Percentiles rank a stretch among this genome's conserved stretches.
phyloP scores from a whole-genome alignment of 2,329 filamentous ascomycete genomes.

The Colletotrichum zoysiae region DNA sequence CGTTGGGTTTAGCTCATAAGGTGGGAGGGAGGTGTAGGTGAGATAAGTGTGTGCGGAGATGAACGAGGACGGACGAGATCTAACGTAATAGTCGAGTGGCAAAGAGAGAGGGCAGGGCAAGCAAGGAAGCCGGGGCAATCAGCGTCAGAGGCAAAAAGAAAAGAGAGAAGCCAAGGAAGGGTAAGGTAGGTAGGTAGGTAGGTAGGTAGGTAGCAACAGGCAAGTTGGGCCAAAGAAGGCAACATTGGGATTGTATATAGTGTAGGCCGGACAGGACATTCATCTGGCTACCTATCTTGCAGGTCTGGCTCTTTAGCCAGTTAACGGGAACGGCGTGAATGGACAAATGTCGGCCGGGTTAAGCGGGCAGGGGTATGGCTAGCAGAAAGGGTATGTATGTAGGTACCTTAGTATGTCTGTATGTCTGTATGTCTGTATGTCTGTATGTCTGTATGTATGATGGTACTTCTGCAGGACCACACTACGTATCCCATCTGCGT shows the following conservation, averaged over 20 bases:
- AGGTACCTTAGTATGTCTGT: no score
- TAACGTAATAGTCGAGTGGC: slow-evolving; percentile 15
- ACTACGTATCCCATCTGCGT: neutral
- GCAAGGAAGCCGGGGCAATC: slow-evolving; percentile 22
- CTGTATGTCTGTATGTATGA: no score
- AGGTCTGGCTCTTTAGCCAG: slow-evolving; percentile 25
- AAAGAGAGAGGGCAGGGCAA: slow-evolving; percentile 24
- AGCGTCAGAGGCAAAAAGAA: slow-evolving; percentile 13
- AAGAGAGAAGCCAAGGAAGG: slow-evolving; percentile 25
- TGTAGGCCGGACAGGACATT: slow-evolving; percentile 44
- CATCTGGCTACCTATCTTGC: slow-evolving; percentile 26
- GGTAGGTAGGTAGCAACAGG: slow-evolving; percentile 15
- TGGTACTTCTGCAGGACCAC: slow-evolving; percentile 9
- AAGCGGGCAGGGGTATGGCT: slow-evolving; percentile 45
- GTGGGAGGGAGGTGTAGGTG: slow-evolving; percentile 13
- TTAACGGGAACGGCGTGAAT: slow-evolving; percentile 46
- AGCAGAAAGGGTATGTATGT: slow-evolving; percentile 11
- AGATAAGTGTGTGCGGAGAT: slow-evolving; percentile 30
- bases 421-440: no score
- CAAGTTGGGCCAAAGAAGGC: slow-evolving; percentile 43
- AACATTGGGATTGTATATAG: slow-evolving; percentile 48
- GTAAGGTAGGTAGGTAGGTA: neutral
- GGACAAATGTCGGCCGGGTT: slow-evolving; percentile 46
- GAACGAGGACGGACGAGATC: slow-evolving; percentile 19
- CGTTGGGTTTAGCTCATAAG: slow-evolving; percentile 14